phyloP scores from a whole-genome alignment of 257 asterid species.

The Ballota nigra region DNA sequence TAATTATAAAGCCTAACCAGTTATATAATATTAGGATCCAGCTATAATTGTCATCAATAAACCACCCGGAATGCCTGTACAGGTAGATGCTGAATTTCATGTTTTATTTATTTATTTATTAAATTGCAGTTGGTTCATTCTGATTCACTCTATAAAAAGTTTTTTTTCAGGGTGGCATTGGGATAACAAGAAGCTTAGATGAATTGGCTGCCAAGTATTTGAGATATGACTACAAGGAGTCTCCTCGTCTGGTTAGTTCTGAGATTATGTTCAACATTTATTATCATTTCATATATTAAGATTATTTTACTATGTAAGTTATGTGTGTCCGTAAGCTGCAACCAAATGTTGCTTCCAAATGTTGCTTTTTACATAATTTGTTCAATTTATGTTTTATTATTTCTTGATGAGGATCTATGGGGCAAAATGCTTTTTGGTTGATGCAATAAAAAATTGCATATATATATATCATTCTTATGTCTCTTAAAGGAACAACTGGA shows the following conservation, averaged over 20 bases:
- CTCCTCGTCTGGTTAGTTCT: constrained; percentile 90
- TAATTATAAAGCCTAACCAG: constrained; percentile 16
- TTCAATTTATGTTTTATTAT: not conserved
- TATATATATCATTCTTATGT: not conserved
- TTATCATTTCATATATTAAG: not conserved
- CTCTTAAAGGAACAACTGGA: not conserved
- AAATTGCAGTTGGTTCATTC: constrained; percentile 18
- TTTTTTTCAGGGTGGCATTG: constrained; percentile 76
- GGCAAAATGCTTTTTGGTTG: not conserved
- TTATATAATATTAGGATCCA: constrained; percentile 48
- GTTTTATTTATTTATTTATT: not conserved
- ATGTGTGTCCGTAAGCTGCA: not conserved
- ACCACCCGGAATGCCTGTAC: constrained; percentile 96
- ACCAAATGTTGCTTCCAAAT: not conserved
- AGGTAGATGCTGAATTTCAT: constrained; percentile 41
- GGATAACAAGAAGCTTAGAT: constrained; percentile 83
- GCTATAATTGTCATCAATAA: constrained; percentile 77
- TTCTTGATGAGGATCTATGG: not conserved
- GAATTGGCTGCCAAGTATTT: constrained; percentile 84
- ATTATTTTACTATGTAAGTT: not conserved
- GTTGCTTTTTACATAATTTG: not conserved
- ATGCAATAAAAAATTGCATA: not conserved
- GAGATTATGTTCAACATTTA: constrained; percentile 10
- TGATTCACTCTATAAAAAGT: constrained; percentile 3
- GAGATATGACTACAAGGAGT: constrained; percentile 56